These are phyloP conservation scores for Neofusicoccum kwambonambiense DNA, from an alignment of 2,329 filamentous ascomycete genomes.

Conservation along the genomic window DNA sequence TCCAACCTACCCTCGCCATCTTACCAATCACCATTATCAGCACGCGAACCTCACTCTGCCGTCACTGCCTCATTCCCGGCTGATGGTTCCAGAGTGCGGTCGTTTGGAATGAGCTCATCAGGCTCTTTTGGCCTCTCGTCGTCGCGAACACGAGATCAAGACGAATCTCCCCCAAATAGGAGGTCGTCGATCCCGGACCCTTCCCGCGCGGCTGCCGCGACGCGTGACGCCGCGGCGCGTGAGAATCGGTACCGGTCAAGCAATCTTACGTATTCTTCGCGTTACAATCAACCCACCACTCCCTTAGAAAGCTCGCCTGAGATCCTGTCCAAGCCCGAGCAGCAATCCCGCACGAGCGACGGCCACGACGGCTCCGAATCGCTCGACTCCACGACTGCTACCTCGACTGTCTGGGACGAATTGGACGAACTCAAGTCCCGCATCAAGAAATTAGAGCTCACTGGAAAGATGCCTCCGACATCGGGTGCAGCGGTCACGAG, in stretches of 20 bases:
- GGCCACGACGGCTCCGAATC: slow-evolving; percentile 64
- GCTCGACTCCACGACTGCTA: slow-evolving; percentile 80
- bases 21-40: slow-evolving; percentile 16
- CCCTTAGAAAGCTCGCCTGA: slow-evolving; percentile 16
- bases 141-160: slow-evolving; percentile 4
- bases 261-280: slow-evolving; percentile 9
- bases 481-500: slow-evolving; percentile 65
- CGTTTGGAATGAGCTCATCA: slow-evolving; percentile 10
- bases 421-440: slow-evolving; percentile 92
- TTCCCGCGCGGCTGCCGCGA: slow-evolving; percentile 21
- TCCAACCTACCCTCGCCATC: slow-evolving; percentile 33
- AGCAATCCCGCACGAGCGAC: slow-evolving; percentile 9
- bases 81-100: slow-evolving; percentile 10
- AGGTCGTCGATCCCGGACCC: slow-evolving; percentile 14
- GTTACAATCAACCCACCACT: slow-evolving; percentile 22
- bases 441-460: slow-evolving; percentile 85
- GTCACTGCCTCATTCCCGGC: slow-evolving; percentile 5
- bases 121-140: slow-evolving; percentile 5
- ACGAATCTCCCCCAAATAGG: slow-evolving; percentile 6
- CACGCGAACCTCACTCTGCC: not conserved
- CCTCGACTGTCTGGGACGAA: slow-evolving; percentile 96
- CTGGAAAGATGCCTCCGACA: slow-evolving; percentile 79
- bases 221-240: slow-evolving; percentile 30
- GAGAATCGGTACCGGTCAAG: slow-evolving; percentile 21
- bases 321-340: slow-evolving; percentile 7